phyloP scores from a whole-genome alignment of 192 early-diverging fungal genomes.

The Entomortierella parvispora region DNA sequence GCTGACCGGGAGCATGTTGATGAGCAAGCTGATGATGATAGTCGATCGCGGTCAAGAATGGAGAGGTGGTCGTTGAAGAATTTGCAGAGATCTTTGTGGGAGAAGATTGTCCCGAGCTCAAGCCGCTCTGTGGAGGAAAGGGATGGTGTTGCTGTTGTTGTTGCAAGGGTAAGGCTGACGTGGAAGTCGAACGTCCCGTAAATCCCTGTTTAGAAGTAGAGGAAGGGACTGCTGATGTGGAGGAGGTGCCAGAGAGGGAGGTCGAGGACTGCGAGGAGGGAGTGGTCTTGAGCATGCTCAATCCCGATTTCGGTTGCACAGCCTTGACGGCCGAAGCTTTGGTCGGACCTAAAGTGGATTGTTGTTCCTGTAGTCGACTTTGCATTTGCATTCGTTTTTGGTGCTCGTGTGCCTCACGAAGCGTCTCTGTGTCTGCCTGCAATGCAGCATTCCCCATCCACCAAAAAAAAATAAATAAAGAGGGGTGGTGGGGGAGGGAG shows the following conservation, averaged over 20 bases:
- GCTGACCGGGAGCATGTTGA: slow-evolving; percentile 7
- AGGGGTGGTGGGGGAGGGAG: no score
- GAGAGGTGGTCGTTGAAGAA: slow-evolving; percentile 20
- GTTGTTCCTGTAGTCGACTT: slow-evolving; percentile 23
- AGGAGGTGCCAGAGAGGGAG: no score
- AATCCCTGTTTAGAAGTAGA: background rate
- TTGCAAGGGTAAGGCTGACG: slow-evolving; percentile 17
- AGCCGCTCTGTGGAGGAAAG: no score
- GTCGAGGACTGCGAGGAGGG: no score
- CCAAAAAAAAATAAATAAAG: background rate
- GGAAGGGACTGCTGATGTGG: background rate
- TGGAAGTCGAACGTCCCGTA: slow-evolving; percentile 18
- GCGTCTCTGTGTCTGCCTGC: slow-evolving; percentile 37
- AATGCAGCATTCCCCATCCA: background rate
- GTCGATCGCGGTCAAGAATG: slow-evolving; percentile 11
- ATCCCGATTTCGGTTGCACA: background rate
- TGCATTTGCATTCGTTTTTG: slow-evolving; percentile 23
- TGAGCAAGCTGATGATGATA: slow-evolving; percentile 5
- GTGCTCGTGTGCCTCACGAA: slow-evolving; percentile 40
- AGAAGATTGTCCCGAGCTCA: background rate
- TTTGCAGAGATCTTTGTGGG: background rate
- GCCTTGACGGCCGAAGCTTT: background rate
- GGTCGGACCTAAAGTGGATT: slow-evolving; percentile 2
- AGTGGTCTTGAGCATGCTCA: background rate
- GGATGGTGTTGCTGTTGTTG: background rate